A percentile compares a stretch with the other conserved stretches of the same genome.
Evolutionary conservation across 352 stramenopile species (phyloP).

Genomic region (Pythium plurisporium): DNA sequence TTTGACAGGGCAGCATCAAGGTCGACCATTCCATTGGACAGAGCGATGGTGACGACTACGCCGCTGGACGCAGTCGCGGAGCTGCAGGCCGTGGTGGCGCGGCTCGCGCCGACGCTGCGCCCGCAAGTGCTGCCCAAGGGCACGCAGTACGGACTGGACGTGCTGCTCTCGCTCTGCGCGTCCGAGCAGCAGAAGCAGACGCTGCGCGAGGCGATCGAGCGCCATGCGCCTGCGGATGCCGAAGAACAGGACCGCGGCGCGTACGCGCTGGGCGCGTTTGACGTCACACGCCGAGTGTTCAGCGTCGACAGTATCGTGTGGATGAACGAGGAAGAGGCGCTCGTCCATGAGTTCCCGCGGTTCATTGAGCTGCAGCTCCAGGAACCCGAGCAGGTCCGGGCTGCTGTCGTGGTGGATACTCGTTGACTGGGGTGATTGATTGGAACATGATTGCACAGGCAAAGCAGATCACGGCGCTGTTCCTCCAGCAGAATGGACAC

Average conservation of each 20-base stretch:
- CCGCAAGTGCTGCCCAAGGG: constrained; percentile 72
- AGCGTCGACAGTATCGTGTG: constrained; percentile 57
- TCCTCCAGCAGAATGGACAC: constrained; percentile 58
- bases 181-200: constrained; percentile 55
- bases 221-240: constrained; percentile 29
- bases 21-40: constrained; percentile 17
- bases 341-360: constrained; percentile 67
- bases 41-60: constrained; percentile 25
- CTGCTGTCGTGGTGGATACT: no score
- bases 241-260: constrained; percentile 28
- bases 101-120: constrained; percentile 46
- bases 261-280: constrained; percentile 54
- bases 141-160: constrained; percentile 48
- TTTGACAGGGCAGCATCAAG: constrained; percentile 10
- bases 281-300: constrained; percentile 56
- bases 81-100: constrained; percentile 49
- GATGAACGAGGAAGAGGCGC: constrained; percentile 52
- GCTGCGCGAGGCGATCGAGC: constrained; percentile 40
- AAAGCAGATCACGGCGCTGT: constrained; percentile 39
- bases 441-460: no score
- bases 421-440: no score
- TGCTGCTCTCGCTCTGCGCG: constrained; percentile 57
- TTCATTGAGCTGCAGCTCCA: constrained; percentile 74
- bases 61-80: constrained; percentile 60
- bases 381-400: constrained; percentile 34